Evolutionary conservation across 2,329 filamentous ascomycete genomes (phyloP).

Genomic region (Fusarium xylarioides): DNA sequence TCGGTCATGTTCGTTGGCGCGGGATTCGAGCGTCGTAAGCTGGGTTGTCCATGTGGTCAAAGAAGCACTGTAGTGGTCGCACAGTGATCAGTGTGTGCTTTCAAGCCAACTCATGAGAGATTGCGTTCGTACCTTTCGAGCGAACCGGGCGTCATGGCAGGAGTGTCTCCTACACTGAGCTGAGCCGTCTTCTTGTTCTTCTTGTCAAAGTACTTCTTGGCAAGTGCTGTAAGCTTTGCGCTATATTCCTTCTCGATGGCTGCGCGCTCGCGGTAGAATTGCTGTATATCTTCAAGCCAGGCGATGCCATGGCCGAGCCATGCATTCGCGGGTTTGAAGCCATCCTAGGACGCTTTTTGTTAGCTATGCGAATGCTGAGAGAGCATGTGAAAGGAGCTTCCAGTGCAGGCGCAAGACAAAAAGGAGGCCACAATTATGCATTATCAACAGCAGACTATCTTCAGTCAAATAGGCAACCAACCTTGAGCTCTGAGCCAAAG

Average conservation of each 20-base stretch:
- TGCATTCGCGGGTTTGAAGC: constrained; percentile 91
- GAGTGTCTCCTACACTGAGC: constrained; percentile 92
- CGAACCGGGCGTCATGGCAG: constrained; percentile 91
- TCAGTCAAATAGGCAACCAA: constrained; percentile 50
- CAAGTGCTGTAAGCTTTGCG: constrained; percentile 83
- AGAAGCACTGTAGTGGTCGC: constrained; percentile 71
- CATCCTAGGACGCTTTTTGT: constrained; percentile 72
- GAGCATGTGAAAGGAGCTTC: constrained; percentile 4
- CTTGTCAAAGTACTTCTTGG: constrained; percentile 97
- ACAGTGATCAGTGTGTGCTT: constrained; percentile 34
- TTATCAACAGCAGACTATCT: not conserved
- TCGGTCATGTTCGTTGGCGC: constrained; percentile 88
- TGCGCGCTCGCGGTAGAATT: constrained; percentile 95
- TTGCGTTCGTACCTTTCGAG: constrained; percentile 74
- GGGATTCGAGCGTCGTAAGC: constrained; percentile 85
- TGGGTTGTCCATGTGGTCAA: constrained; percentile 97
- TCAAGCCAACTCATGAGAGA: not conserved
- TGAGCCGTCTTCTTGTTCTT: constrained; percentile 89
- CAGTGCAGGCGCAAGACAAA: constrained; percentile 18
- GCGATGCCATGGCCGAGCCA: constrained; percentile 91
- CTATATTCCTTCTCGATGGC: constrained; percentile 97
- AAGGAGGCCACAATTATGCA: not conserved
- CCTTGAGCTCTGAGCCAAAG: constrained; percentile 95
- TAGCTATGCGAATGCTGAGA: constrained; percentile 1
- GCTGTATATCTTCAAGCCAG: constrained; percentile 96